Conservation (phyloP, 371 early-diverging fungal species). For the Mucor sp. region DNA sequence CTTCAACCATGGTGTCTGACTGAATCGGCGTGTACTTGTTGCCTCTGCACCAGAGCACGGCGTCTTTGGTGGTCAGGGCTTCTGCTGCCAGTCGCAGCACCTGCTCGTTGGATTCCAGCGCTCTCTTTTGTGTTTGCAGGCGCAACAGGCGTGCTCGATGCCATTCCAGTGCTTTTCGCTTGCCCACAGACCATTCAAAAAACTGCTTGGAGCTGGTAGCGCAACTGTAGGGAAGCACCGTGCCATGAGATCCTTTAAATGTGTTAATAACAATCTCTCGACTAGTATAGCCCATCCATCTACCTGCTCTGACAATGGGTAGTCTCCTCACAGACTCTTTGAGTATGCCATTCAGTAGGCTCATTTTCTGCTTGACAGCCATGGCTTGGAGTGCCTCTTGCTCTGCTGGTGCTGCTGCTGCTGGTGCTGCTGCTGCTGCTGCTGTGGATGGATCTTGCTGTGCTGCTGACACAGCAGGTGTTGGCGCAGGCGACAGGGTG, state of each 20-base stretch:
- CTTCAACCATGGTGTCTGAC: slow-evolving; percentile 18
- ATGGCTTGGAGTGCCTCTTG: not conserved
- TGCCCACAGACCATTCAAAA: slow-evolving; percentile 39
- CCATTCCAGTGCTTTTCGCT: slow-evolving; percentile 52
- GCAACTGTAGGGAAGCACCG: slow-evolving; percentile 33
- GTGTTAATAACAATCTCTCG: no score
- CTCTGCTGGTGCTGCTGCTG: not conserved
- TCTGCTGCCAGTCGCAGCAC: slow-evolving; percentile 35
- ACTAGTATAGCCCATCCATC: not conserved
- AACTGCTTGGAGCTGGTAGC: slow-evolving; percentile 32
- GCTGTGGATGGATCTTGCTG: no score
- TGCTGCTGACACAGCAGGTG: not conserved
- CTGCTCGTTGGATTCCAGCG: slow-evolving; percentile 33
- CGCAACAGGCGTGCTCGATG: slow-evolving; percentile 44
- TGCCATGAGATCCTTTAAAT: slow-evolving; percentile 19
- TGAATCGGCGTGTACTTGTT: slow-evolving; percentile 36
- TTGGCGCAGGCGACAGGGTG: not conserved
- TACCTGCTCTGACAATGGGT: slow-evolving; percentile 40
- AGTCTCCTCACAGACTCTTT: slow-evolving; percentile 32
- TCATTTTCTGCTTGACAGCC: slow-evolving; percentile 40
- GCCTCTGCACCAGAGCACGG: slow-evolving; percentile 40
- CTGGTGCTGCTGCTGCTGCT: no score
- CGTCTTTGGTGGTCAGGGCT: slow-evolving; percentile 42
- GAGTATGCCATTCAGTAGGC: slow-evolving; percentile 33
- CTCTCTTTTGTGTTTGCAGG: slow-evolving; percentile 33